phyloP scores from a whole-genome alignment of 2,329 filamentous ascomycete species.

The Cordyceps tenuipes region DNA sequence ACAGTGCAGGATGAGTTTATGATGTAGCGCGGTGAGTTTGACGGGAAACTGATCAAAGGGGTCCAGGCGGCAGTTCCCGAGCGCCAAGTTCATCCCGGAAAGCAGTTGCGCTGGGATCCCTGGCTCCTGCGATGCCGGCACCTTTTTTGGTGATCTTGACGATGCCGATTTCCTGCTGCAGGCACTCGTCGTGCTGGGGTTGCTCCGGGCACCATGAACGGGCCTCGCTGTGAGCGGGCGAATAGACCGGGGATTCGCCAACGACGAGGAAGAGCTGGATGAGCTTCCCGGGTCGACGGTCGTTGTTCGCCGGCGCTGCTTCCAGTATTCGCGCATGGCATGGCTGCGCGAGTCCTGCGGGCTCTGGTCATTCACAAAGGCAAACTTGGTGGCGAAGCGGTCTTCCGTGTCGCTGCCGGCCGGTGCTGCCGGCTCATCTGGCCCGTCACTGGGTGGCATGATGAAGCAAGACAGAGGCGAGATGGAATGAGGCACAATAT shows the following conservation, averaged over 20 bases:
- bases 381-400: not conserved
- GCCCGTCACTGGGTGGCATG: not conserved
- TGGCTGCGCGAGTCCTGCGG: slow-evolving; percentile 20
- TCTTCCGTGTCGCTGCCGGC: not conserved
- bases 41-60: slow-evolving; percentile 29
- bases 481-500: too few species aligned
- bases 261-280: too few species aligned
- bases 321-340: slow-evolving; percentile 21
- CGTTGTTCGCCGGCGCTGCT: slow-evolving; percentile 18
- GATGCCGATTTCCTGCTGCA: not conserved
- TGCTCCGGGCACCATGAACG: too few species aligned
- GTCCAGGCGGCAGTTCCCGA: slow-evolving; percentile 21
- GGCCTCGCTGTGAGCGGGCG: too few species aligned
- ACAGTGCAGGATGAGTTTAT: slow-evolving; percentile 30
- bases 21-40: slow-evolving; percentile 24
- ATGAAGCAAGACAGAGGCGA: not conserved
- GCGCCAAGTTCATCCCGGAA: slow-evolving; percentile 22
- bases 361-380: slow-evolving; percentile 3
- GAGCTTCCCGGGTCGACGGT: too few species aligned
- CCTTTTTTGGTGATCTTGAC: not conserved
- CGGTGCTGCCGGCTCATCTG: not conserved
- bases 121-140: not conserved
- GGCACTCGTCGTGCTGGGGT: not conserved
- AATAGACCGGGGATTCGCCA: too few species aligned
- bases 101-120: slow-evolving; percentile 16